Base-by-base conservation (phyloP, 192 early-diverging fungal genomes). In the Entomortierella parvispora region DNA sequence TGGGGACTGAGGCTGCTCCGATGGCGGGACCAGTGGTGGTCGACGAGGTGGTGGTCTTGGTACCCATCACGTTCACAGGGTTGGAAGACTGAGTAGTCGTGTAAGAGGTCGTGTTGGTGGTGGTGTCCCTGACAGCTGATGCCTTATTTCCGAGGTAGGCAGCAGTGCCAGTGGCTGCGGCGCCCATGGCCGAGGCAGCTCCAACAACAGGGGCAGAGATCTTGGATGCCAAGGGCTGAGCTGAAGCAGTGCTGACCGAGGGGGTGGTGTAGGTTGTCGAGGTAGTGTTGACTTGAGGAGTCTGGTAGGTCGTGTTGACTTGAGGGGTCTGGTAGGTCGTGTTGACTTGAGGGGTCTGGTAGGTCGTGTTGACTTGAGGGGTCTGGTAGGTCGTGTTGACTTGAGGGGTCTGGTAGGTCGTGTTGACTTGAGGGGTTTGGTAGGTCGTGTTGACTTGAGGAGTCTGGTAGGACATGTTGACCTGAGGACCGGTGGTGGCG, bases 161-260 rank as follows among this genome's bases (percentile, higher is more conserved):
- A 7, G 51, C 62, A 20, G 62, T 54, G 4, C 65, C 54, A 5
- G 33, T 52, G 2, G 45, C 54, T n/a, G 65, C 29, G 9, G 63
- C 63, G 11, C 59, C 59, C 20, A 33, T 17, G 5, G 43, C 58
- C 1, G 58, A 46, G 22, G 62, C 48, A 4, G 62, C 63, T 22
- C 63, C 63, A 11, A 56, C 51, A 23, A 55, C 46, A n/a, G 65
- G 65, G 20, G 45, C 65, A 1, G 37, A 48, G 33, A 49, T 42
- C 33, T 67, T 67, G 26, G 47, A 52, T 1, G 65, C 25, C 44
- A 37, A 4, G n/a, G 65, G 62, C 0, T 25, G n/a, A 1, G 62
- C 28, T 12, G 61, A 17, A 26, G 14, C 2, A 18, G 33, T 42
- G 14, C 28, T 8, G 33, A 18, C 6, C 31, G 32, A 4, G 32